A percentile compares a stretch with the other conserved stretches of the same genome.
Evolutionary conservation across 2,329 filamentous ascomycete species (phyloP).

Genomic region (Diplodia sapinea): DNA sequence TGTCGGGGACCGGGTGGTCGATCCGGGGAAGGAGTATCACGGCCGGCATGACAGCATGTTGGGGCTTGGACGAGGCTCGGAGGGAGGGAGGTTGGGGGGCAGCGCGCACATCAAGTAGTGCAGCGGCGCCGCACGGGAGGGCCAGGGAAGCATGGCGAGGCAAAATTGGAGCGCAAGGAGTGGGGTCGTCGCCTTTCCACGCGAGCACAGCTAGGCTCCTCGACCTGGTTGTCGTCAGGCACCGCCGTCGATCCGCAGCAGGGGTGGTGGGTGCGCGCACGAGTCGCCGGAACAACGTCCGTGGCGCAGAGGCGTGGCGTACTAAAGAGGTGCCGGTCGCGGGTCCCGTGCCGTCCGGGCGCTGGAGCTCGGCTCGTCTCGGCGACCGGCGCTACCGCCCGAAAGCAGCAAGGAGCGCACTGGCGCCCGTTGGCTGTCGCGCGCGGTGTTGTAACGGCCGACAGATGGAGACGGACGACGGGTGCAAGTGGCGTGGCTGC

Average conservation of each 20-base stretch:
- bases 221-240: neutral
- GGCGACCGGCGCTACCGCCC: neutral
- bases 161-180: neutral
- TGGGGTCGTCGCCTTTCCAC: conserved; percentile 6
- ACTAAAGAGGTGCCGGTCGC: no score
- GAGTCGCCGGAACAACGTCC: conserved; percentile 14
- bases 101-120: conserved; percentile 16
- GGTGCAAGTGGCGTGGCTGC: no score
- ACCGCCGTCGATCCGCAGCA: neutral
- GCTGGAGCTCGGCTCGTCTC: neutral
- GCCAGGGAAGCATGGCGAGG: neutral
- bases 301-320: neutral
- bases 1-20: conserved; percentile 17
- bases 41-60: conserved; percentile 28
- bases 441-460: neutral
- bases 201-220: neutral
- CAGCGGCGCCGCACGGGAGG: neutral
- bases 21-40: conserved; percentile 17
- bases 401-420: neutral
- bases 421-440: neutral
- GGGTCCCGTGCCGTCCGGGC: neutral
- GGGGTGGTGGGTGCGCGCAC: neutral
- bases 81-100: neutral
- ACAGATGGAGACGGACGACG: no score
- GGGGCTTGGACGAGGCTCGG: neutral